Conservation (phyloP, 441 rosid genomes). For the Mallotus repandus region DNA sequence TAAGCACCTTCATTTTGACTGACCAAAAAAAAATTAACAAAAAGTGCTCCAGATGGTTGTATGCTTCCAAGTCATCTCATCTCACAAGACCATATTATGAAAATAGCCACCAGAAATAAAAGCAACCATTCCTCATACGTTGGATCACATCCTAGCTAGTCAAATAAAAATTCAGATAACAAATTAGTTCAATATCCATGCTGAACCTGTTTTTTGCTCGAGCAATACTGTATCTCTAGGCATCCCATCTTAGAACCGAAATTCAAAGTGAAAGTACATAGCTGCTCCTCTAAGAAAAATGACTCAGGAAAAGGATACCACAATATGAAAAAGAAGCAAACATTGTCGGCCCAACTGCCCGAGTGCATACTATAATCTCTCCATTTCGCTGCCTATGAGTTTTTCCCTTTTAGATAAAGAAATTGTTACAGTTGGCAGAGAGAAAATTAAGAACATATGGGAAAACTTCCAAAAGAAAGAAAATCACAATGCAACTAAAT, state of each 20-base stretch:
- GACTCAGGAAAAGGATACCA: constrained; percentile 12
- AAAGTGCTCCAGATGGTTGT: too few species aligned
- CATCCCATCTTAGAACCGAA: constrained; percentile 1
- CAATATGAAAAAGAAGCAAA: constrained; percentile 1
- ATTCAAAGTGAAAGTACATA: constrained; percentile 6
- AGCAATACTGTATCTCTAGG: neutral
- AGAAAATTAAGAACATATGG: constrained; percentile 1
- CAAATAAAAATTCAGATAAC: constrained; percentile 1
- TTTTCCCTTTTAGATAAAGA: neutral
- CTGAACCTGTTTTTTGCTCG: neutral
- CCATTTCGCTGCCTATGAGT: constrained; percentile 13
- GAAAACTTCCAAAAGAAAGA: neutral
- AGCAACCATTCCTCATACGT: too few species aligned
- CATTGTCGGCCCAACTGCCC: neutral
- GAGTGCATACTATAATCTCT: constrained; percentile 11
- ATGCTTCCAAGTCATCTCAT: too few species aligned
- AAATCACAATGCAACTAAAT: constrained; percentile 70
- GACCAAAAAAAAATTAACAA: too few species aligned
- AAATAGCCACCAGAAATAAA: too few species aligned
- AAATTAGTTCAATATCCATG: neutral
- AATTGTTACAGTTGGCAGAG: constrained; percentile 28
- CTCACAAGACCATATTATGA: too few species aligned
- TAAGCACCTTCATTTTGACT: too few species aligned
- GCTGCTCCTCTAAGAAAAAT: constrained; percentile 13
- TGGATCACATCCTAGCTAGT: too few species aligned